phyloP scores from a whole-genome alignment of 1,139 yeast species.

The Nadsonia commutata region DNA sequence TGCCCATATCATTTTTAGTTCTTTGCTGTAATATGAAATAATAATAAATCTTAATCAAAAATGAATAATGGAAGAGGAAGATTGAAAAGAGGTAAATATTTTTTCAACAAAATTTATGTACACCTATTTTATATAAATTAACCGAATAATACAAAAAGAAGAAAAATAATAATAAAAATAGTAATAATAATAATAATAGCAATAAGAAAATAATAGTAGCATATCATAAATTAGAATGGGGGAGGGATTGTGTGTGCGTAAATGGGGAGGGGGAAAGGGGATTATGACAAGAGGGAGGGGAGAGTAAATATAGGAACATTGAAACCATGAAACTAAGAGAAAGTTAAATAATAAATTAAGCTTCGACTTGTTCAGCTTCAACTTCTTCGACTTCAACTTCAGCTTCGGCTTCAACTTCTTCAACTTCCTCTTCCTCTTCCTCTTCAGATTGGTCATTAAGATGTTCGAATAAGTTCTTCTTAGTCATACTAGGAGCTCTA shows the following conservation, averaged over 20 bases:
- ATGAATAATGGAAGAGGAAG: no score
- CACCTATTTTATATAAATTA: neutral
- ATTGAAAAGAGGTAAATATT: no score
- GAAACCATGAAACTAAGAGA: no score
- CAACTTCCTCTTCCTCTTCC: conserved; percentile 10
- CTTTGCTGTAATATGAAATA: no score
- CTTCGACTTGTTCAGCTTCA: conserved; percentile 1
- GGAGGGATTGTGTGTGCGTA: no score
- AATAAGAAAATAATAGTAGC: neutral
- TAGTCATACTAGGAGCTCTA: conserved; percentile 15
- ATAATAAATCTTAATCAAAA: no score
- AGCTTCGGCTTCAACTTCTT: conserved; percentile 6
- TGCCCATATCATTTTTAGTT: no score
- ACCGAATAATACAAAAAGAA: neutral
- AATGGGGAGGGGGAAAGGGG: neutral
- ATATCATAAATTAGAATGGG: neutral
- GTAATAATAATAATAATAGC: neutral
- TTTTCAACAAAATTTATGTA: neutral
- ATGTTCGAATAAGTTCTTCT: conserved; percentile 19
- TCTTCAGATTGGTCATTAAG: conserved; percentile 16
- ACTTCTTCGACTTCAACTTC: conserved; percentile 9
- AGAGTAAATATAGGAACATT: no score
- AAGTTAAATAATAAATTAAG: neutral
- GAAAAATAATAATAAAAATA: neutral
- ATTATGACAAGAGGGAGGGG: neutral